phyloP scores from a whole-genome alignment of 352 stramenopile genomes.

The Globisporangium middletonii region DNA sequence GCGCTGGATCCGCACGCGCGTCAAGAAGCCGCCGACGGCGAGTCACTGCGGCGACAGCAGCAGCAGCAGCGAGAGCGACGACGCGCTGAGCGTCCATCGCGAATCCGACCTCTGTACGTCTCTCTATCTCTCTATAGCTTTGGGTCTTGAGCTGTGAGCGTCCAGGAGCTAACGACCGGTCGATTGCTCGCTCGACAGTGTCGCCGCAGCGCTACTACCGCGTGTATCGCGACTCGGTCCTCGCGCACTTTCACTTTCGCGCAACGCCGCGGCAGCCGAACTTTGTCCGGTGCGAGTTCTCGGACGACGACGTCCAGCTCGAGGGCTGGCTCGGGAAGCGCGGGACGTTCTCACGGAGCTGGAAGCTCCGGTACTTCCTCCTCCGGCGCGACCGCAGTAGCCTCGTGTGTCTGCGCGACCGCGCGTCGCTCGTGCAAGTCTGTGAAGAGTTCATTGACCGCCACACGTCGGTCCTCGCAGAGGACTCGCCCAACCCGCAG shows the following conservation, averaged over 20 bases:
- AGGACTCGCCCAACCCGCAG: constrained; percentile 52
- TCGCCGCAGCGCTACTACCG: constrained; percentile 47
- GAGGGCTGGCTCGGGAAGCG: constrained; percentile 75
- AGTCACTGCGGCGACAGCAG: background rate
- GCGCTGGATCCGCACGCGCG: constrained; percentile 74
- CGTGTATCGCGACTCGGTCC: constrained; percentile 57
- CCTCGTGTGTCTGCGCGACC: constrained; percentile 72
- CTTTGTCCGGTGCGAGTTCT: constrained; percentile 56
- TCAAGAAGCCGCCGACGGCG: constrained; percentile 38
- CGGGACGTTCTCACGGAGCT: constrained; percentile 65
- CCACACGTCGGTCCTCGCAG: constrained; percentile 63
- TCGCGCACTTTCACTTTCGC: constrained; percentile 53
- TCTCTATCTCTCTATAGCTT: background rate
- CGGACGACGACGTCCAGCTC: constrained; percentile 58
- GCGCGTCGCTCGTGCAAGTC: constrained; percentile 62
- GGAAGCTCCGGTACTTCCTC: constrained; percentile 84
- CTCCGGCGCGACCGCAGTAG: constrained; percentile 60
- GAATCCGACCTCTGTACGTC: background rate
- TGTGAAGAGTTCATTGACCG: constrained; percentile 63
- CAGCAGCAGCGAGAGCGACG: constrained; percentile 4
- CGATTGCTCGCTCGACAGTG: background rate
- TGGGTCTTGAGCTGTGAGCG: background rate
- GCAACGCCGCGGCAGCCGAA: constrained; percentile 34
- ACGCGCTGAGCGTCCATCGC: background rate
- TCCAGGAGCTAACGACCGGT: background rate